Percentiles rank a stretch among this genome's conserved stretches.
phyloP scores from a whole-genome alignment of 805 yeast species.

The Teunomyces tritomae region DNA sequence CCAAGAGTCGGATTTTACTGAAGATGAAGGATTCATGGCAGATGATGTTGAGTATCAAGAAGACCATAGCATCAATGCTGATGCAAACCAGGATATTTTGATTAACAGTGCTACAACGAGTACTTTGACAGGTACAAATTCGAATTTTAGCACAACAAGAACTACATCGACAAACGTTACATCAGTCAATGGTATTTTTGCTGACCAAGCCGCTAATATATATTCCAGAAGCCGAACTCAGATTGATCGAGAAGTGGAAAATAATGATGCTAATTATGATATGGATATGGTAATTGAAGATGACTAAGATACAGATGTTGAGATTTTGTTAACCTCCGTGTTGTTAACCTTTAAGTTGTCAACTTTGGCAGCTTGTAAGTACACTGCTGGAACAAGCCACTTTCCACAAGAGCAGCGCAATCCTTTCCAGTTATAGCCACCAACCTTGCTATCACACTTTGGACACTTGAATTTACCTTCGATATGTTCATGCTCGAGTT shows the following conservation, averaged over 20 bases:
- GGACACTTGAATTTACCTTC: conserved; percentile 90
- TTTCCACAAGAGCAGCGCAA: conserved; percentile 90
- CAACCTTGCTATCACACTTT: conserved; percentile 79
- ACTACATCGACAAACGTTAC: conserved; percentile 17
- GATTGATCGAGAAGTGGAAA: conserved; percentile 6
- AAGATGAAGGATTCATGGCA: conserved; percentile 46
- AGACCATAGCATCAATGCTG: conserved; percentile 30
- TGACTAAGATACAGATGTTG: neutral
- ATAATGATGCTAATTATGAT: conserved; percentile 30
- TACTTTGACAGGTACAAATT: conserved; percentile 7
- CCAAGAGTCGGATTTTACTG: neutral
- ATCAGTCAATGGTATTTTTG: conserved; percentile 7
- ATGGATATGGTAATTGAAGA: conserved; percentile 46
- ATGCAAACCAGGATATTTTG: conserved; percentile 17
- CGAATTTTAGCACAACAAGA: conserved; percentile 15
- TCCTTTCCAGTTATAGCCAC: conserved; percentile 94
- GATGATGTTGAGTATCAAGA: conserved; percentile 46
- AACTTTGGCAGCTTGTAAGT: conserved; percentile 75
- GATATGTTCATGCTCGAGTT: conserved; percentile 65
- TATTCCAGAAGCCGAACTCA: conserved; percentile 1
- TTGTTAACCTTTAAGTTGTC: conserved; percentile 36
- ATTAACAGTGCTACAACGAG: conserved; percentile 12
- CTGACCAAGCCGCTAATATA: neutral
- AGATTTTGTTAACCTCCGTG: neutral
- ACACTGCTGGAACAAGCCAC: conserved; percentile 93